Conservation (phyloP, 1,284 basidiomycete species). For the Ustilago cynodontis region DNA sequence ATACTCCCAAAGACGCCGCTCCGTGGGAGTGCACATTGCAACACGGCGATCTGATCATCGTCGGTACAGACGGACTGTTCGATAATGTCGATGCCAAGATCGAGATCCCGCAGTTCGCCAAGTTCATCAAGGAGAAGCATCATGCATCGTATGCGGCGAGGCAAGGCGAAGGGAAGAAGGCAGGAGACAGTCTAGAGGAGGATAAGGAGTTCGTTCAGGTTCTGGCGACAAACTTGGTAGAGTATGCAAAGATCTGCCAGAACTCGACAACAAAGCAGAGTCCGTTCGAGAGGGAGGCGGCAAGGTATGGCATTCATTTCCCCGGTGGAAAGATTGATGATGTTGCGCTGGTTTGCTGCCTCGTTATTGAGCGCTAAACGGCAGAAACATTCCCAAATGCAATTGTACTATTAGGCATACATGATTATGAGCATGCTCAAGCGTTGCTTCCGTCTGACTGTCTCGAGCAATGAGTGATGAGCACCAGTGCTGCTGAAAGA, state of each 20-base stretch:
- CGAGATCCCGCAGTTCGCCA: conserved; percentile 63
- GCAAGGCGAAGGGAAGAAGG: conserved; percentile 17
- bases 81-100: conserved; percentile 86
- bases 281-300: conserved; percentile 70
- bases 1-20: conserved; percentile 60
- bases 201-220: conserved; percentile 61
- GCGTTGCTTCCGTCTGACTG: not conserved
- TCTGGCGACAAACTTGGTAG: conserved; percentile 56
- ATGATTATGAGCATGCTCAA: not conserved
- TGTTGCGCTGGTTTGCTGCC: conserved; percentile 73
- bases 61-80: conserved; percentile 84
- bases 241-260: conserved; percentile 57
- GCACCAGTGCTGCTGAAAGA: no score
- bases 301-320: conserved; percentile 67
- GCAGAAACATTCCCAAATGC: not conserved
- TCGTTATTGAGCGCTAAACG: conserved; percentile 70
- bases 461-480: not conserved
- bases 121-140: conserved; percentile 66
- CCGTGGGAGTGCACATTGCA: conserved; percentile 52
- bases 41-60: conserved; percentile 65
- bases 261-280: conserved; percentile 77
- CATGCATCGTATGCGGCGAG: conserved; percentile 42
- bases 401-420: not conserved
- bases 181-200: conserved; percentile 52
- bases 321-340: conserved; percentile 72